Percentiles rank a stretch among this genome's conserved stretches.
phyloP scores from a whole-genome alignment of 2,329 filamentous ascomycete species.

The Xylariaceae sp. region DNA sequence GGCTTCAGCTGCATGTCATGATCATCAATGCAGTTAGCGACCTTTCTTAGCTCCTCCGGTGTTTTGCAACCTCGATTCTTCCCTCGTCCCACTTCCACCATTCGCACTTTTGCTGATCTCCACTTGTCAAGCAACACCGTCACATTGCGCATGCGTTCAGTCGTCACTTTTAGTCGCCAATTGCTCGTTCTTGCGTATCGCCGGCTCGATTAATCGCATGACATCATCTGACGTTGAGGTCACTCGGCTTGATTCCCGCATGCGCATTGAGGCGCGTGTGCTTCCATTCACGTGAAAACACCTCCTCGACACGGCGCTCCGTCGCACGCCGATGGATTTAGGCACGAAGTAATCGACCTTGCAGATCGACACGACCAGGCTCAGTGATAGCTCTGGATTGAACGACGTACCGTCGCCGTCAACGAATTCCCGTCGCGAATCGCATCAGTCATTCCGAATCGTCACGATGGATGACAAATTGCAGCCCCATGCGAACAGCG shows the following conservation, averaged over 20 bases:
- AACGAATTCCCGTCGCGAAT: background rate
- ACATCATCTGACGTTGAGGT: background rate
- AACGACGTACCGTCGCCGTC: background rate
- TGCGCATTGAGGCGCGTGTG: constrained; percentile 9
- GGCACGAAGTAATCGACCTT: background rate
- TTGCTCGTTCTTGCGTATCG: constrained; percentile 4
- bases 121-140: background rate
- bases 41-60: background rate
- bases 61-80: constrained; percentile 2
- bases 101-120: background rate
- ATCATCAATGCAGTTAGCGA: constrained; percentile 13
- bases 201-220: constrained; percentile 10
- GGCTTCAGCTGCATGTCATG: constrained; percentile 2
- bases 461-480: constrained; percentile 21
- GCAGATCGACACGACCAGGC: background rate
- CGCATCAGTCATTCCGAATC: background rate
- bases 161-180: constrained; percentile 1
- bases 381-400: background rate
- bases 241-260: constrained; percentile 1
- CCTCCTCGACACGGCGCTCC: background rate
- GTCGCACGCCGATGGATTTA: background rate
- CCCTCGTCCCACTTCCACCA: constrained; percentile 1
- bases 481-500: constrained; percentile 35
- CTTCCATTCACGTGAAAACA: constrained; percentile 5
- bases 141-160: background rate